Percentiles rank a stretch among this genome's conserved stretches.
Conservation (phyloP, 495 filamentous ascomycete genomes). For the Lasiosphaeriaceae sp. region DNA sequence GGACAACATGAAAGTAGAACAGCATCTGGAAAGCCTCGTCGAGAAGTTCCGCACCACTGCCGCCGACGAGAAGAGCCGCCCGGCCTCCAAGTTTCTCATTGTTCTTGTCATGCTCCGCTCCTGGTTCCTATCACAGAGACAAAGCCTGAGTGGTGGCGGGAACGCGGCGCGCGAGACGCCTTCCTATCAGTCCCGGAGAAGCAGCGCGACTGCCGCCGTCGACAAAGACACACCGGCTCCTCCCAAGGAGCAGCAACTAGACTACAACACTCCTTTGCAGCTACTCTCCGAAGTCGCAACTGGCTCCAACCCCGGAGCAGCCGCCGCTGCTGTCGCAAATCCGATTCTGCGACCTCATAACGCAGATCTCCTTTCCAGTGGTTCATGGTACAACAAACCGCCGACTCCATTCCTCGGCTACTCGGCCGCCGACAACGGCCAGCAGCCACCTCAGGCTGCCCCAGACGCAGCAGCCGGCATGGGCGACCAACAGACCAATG, state of each 20-base stretch:
- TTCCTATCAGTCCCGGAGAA: slow-evolving; percentile 5
- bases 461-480: not conserved
- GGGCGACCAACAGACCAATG: not conserved
- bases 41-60: slow-evolving; percentile 62
- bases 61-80: slow-evolving; percentile 59
- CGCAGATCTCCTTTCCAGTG: not conserved
- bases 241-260: slow-evolving; percentile 7
- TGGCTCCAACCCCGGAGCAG: slow-evolving; percentile 3
- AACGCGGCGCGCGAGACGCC: not conserved
- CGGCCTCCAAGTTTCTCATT: slow-evolving; percentile 71
- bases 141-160: slow-evolving; percentile 11
- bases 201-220: slow-evolving; percentile 9
- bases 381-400: not conserved
- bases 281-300: slow-evolving; percentile 67
- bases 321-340: not conserved
- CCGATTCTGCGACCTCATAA: not conserved
- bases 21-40: slow-evolving; percentile 66
- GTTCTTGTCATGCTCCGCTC: slow-evolving; percentile 69
- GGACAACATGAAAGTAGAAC: slow-evolving; percentile 68
- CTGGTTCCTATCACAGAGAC: slow-evolving; percentile 58
- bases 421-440: not conserved
- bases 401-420: not conserved
- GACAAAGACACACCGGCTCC: not conserved
- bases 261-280: slow-evolving; percentile 54
- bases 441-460: not conserved